A percentile compares a stretch with the other conserved stretches of the same genome.
These are phyloP conservation scores for Verticillium tricorpus DNA, from an alignment of 2,329 filamentous ascomycete species.

Conservation along the genomic window DNA sequence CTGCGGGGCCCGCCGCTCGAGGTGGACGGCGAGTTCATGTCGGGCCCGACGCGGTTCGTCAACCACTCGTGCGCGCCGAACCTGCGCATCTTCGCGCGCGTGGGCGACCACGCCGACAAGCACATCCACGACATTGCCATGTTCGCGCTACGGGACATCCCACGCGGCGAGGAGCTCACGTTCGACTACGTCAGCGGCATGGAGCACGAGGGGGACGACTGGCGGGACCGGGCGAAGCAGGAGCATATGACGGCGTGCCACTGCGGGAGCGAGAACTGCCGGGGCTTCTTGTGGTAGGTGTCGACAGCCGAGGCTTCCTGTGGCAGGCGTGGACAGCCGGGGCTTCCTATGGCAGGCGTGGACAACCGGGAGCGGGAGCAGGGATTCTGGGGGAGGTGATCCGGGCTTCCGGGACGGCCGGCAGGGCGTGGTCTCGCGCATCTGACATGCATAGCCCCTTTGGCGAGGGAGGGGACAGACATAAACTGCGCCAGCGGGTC, in stretches of 20 bases:
- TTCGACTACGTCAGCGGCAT: conserved; percentile 75
- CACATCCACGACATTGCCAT: conserved; percentile 72
- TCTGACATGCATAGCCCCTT: no score
- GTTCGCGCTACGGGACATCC: conserved; percentile 66
- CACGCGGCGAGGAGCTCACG: conserved; percentile 63
- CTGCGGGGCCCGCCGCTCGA: conserved; percentile 54
- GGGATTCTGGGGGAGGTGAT: background rate
- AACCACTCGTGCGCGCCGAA: conserved; percentile 82
- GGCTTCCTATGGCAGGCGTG: conserved; percentile 60
- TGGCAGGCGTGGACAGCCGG: conserved; percentile 44
- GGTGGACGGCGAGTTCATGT: conserved; percentile 70
- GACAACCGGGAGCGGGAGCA: background rate
- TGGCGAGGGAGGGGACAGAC: no score
- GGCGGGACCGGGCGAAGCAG: conserved; percentile 41
- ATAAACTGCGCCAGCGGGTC: no score
- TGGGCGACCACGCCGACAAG: conserved; percentile 71
- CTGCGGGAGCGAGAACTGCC: conserved; percentile 62
- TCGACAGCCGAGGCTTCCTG: no score
- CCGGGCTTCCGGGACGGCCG: no score
- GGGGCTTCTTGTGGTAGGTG: conserved; percentile 67
- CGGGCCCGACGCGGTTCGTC: conserved; percentile 75
- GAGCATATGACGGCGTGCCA: conserved; percentile 53
- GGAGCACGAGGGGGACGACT: conserved; percentile 43
- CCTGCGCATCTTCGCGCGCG: conserved; percentile 72
- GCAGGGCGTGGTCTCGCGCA: no score